Percentiles rank a stretch among this genome's conserved stretches.
Evolutionary conservation across 345 rosid genomes (phyloP).

Genomic region (Eucalyptus tenuipes): DNA sequence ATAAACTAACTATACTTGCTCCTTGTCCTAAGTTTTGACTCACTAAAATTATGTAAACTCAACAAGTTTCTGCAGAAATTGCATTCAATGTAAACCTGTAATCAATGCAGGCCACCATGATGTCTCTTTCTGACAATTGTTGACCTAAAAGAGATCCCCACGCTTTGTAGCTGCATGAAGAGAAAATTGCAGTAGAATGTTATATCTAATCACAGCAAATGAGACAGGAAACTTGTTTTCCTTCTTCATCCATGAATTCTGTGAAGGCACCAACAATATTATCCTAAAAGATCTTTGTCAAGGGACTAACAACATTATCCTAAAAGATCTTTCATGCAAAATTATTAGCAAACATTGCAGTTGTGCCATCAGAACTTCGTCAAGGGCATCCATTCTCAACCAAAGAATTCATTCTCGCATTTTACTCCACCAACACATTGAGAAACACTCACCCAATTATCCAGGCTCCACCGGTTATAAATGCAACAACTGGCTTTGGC

Average conservation of each 20-base stretch:
- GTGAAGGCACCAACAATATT: neutral
- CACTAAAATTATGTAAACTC: neutral
- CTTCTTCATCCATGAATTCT: neutral
- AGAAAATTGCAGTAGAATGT: neutral
- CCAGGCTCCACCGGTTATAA: conserved; percentile 98
- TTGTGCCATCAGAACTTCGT: neutral
- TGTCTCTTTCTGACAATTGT: conserved; percentile 83
- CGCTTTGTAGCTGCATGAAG: conserved; percentile 77
- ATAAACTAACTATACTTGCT: neutral
- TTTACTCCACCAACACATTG: neutral
- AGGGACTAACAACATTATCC: neutral
- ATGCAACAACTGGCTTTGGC: conserved; percentile 86
- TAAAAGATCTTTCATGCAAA: neutral
- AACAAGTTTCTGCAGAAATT: neutral
- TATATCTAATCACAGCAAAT: neutral
- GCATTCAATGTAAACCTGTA: conserved; percentile 48
- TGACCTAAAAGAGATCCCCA: conserved; percentile 98
- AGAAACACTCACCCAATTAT: conserved; percentile 74
- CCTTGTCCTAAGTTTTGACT: neutral
- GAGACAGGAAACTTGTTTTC: neutral
- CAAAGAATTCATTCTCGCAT: neutral
- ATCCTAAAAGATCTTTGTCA: neutral
- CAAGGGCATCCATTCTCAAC: neutral
- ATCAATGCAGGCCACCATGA: conserved; percentile 93
- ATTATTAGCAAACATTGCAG: neutral